Conservation (phyloP, 116 monocot genomes). For the Cymodocea nodosa region DNA sequence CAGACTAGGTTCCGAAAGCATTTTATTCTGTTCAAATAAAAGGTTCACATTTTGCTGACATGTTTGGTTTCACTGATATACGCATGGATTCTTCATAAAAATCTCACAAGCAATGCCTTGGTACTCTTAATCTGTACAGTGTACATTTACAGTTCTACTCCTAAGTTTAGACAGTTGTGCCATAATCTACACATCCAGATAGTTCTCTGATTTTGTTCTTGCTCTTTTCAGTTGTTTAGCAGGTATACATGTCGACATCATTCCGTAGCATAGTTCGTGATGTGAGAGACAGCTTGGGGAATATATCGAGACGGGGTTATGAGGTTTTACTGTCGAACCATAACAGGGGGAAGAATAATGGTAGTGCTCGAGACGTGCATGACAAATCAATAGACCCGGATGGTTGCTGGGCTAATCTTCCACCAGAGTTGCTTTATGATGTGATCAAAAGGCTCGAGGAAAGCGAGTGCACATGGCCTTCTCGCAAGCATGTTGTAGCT, state of each 20-base stretch:
- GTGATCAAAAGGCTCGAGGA: conserved; percentile 43
- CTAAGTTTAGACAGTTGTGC: neutral
- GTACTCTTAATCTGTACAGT: neutral
- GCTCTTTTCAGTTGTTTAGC: neutral
- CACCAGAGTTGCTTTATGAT: conserved; percentile 41
- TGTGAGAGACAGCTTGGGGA: conserved; percentile 50
- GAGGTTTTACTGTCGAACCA: conserved; percentile 37
- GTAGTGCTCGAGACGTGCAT: conserved; percentile 20
- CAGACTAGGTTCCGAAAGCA: too few relatives aligned
- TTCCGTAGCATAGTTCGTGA: conserved; percentile 50
- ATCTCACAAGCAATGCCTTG: too few relatives aligned
- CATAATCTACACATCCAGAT: neutral
- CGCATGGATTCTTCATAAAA: too few relatives aligned
- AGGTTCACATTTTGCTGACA: too few relatives aligned
- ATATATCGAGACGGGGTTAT: conserved; percentile 47
- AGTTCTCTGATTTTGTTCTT: neutral
- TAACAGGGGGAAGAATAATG: conserved; percentile 23
- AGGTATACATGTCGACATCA: conserved; percentile 23
- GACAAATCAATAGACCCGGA: conserved; percentile 10
- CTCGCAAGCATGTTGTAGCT: conserved; percentile 41
- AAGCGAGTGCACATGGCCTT: conserved; percentile 40
- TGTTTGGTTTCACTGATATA: too few relatives aligned
- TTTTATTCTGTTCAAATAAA: too few relatives aligned
- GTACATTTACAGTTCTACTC: neutral
- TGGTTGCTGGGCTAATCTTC: conserved; percentile 42